Percentiles rank a stretch among this genome's conserved stretches.
Conservation (phyloP, 1,139 yeast genomes). For the Scheffersomyces titani region DNA sequence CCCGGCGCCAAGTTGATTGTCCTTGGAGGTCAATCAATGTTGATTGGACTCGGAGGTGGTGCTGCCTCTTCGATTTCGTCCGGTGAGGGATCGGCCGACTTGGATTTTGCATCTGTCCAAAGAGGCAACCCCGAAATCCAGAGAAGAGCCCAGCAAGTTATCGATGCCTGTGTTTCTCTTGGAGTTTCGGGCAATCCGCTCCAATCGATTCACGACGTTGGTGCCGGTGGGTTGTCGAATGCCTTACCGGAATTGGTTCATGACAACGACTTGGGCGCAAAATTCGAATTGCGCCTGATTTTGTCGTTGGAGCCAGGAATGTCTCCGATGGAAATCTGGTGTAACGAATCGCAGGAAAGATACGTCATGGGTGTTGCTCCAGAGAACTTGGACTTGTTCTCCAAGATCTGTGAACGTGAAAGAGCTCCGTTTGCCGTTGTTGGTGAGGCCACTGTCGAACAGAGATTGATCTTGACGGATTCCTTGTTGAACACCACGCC, state of each 20-base stretch:
- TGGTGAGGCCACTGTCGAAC: conserved; percentile 89
- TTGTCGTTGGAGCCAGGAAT: conserved; percentile 94
- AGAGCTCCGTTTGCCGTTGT: conserved; percentile 96
- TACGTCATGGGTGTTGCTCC: conserved; percentile 92
- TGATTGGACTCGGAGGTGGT: conserved; percentile 99
- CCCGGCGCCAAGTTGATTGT: conserved; percentile 94
- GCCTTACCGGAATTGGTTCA: conserved; percentile 97
- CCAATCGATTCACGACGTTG: conserved; percentile 97
- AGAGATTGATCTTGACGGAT: conserved; percentile 81
- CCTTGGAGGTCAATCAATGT: conserved; percentile 98
- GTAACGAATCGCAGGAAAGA: conserved; percentile 99
- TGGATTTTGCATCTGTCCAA: conserved; percentile 98
- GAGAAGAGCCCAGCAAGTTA: conserved; percentile 98
- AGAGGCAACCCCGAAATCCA: conserved; percentile 99
- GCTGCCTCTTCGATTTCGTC: conserved; percentile 96
- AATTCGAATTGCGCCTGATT: conserved; percentile 86
- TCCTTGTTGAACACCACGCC: conserved; percentile 76
- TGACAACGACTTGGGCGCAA: conserved; percentile 94
- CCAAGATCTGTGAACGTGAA: conserved; percentile 86
- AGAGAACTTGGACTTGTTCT: conserved; percentile 70
- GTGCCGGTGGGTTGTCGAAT: conserved; percentile 98
- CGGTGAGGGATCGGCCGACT: conserved; percentile 92
- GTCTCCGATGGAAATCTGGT: conserved; percentile 99
- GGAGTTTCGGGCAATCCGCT: conserved; percentile 78
- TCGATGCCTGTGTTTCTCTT: conserved; percentile 86